Evolutionary conservation across 2,329 filamentous ascomycete species (phyloP).

Genomic region (Verticillium longisporum): DNA sequence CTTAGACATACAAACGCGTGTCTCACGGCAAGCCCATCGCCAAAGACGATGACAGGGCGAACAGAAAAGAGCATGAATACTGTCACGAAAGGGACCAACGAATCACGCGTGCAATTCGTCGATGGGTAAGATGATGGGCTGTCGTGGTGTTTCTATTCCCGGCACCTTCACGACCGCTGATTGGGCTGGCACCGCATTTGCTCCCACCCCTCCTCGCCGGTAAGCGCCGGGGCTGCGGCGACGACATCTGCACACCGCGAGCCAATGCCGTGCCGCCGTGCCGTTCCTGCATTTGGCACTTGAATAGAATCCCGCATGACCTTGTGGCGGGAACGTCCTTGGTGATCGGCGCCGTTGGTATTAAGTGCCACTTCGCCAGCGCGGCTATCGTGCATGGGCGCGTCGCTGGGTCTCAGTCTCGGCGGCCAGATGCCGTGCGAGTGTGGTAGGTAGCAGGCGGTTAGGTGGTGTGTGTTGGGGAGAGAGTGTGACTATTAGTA

Average conservation of each 20-base stretch:
- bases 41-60: neutral
- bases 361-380: neutral
- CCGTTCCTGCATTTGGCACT: neutral
- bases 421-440: neutral
- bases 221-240: neutral
- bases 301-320: neutral
- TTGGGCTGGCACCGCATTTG: neutral
- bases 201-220: neutral
- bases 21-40: neutral
- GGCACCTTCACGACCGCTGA: neutral
- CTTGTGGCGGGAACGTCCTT: neutral
- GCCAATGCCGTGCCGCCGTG: neutral
- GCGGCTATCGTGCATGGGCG: slow-evolving; percentile 20
- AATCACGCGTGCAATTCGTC: neutral
- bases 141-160: neutral
- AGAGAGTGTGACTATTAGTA: neutral
- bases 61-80: neutral
- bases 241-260: neutral
- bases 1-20: neutral
- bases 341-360: neutral
- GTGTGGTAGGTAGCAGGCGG: neutral
- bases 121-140: neutral
- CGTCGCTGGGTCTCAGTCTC: slow-evolving; percentile 4
- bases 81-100: neutral
- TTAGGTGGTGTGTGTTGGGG: neutral